Evolutionary conservation across 2,329 filamentous ascomycete species (phyloP), one percentile per base, ranked within the genome.

Genomic region (Macrophomina pseudophaseolina): DNA sequence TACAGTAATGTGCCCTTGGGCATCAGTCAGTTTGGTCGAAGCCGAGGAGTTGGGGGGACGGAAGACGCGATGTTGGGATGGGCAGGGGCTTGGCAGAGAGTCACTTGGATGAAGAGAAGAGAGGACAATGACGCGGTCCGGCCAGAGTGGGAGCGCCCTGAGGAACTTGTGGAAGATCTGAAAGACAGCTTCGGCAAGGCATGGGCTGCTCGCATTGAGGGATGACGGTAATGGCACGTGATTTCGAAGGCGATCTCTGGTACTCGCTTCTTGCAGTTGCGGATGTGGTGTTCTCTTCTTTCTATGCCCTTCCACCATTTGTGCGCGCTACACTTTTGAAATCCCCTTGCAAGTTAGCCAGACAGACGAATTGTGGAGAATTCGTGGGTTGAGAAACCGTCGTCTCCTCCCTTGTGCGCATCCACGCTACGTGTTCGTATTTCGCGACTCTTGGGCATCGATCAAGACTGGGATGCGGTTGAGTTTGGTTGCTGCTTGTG

Each of bases 61-160:
- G 9, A 12, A 53, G 51, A 48, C 32, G 64, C 35, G 12, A n/a
- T 49, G n/a, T 33, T 79, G 18, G 76, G 77, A 70, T 82, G 80
- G 79, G 74, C 76, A 2, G 75, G 76, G 9, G 72, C 76, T 4
- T 75, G 72, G 59, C 78, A 80, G 70, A 71, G 74, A 14, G 71
- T 82, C 1, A 71, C 67, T 12, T 80, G 80, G 76, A 68, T 80
- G 32, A 75, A 74, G 67, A 72, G 78, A 56, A 73, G 79, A 68
- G 74, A 75, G 44, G 73, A 73, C 2, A 32, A n/a, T 11, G 14
- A 49, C 28, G 76, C 73, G 16, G 68, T 72, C 63, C 74, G 75
- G 66, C 74, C 80, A 2, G 76, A 77, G 23, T 82, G 79, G 77
- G 80, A 82, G 66, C 73, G 74, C 28, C 77, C 80, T 2, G 75